phyloP scores from a whole-genome alignment of 1,139 yeast genomes.

The Geotrichum europaeum region DNA sequence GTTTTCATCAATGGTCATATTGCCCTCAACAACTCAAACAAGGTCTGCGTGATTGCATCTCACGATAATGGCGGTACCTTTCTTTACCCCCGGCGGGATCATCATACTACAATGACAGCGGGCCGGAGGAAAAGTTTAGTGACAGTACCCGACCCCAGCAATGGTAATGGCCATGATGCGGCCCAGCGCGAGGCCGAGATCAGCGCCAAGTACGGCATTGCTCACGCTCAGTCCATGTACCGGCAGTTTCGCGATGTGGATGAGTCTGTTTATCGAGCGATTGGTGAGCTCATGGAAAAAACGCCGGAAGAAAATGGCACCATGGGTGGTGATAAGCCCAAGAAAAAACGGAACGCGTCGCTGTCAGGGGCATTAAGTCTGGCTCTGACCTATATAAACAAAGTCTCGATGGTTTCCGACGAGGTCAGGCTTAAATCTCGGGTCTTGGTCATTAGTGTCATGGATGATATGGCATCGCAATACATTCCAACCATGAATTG shows the following conservation, averaged over 20 bases:
- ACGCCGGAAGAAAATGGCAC: slow-evolving; percentile 20
- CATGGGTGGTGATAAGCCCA: slow-evolving; percentile 17
- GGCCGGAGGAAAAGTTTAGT: slow-evolving; percentile 8
- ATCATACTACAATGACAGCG: background rate
- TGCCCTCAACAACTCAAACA: slow-evolving; percentile 76
- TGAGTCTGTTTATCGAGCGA: slow-evolving; percentile 61
- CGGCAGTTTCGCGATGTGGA: slow-evolving; percentile 80
- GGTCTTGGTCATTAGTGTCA: slow-evolving; percentile 65
- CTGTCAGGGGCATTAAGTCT: slow-evolving; percentile 74
- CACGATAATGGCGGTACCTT: slow-evolving; percentile 66
- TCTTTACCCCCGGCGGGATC: slow-evolving; percentile 51
- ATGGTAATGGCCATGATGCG: slow-evolving; percentile 23
- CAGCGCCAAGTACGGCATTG: slow-evolving; percentile 23
- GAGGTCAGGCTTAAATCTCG: slow-evolving; percentile 53
- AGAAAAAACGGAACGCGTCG: slow-evolving; percentile 35
- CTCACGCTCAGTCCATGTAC: slow-evolving; percentile 53
- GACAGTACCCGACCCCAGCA: slow-evolving; percentile 21
- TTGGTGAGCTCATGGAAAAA: slow-evolving; percentile 45
- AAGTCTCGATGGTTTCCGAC: slow-evolving; percentile 36
- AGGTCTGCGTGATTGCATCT: slow-evolving; percentile 76
- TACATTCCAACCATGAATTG: slow-evolving; percentile 94
- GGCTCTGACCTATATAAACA: slow-evolving; percentile 74
- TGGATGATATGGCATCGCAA: slow-evolving; percentile 71
- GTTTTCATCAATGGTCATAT: slow-evolving; percentile 82
- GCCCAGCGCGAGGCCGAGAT: slow-evolving; percentile 18